Percentiles rank a stretch among this genome's conserved stretches.
Evolutionary conservation across 352 stramenopile genomes (phyloP).

Genomic region (Phytophthora agathidicida): DNA sequence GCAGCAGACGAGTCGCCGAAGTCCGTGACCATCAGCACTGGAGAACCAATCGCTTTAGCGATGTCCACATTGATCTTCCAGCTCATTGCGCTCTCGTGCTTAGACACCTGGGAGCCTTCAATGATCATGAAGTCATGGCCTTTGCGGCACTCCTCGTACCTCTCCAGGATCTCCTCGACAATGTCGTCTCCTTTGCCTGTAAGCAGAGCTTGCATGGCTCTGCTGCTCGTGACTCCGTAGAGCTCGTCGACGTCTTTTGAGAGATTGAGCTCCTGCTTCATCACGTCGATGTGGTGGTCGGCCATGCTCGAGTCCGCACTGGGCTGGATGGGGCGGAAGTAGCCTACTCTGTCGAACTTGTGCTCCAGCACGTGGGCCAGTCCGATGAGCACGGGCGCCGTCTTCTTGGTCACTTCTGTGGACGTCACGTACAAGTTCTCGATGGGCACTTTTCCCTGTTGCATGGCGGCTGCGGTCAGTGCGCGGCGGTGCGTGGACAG

Average conservation of each 20-base stretch:
- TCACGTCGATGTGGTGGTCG: slow-evolving; percentile 76
- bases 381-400: slow-evolving; percentile 71
- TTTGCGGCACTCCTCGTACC: slow-evolving; percentile 56
- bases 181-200: slow-evolving; percentile 68
- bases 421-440: slow-evolving; percentile 75
- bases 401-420: slow-evolving; percentile 66
- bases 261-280: slow-evolving; percentile 68
- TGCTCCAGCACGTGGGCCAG: slow-evolving; percentile 74
- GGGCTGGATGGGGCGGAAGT: slow-evolving; percentile 81
- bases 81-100: slow-evolving; percentile 74
- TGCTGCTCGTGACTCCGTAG: slow-evolving; percentile 64
- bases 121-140: slow-evolving; percentile 88
- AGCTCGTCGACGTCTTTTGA: slow-evolving; percentile 44
- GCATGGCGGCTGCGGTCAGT: slow-evolving; percentile 43
- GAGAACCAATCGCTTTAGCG: slow-evolving; percentile 68
- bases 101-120: slow-evolving; percentile 67
- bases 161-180: slow-evolving; percentile 69
- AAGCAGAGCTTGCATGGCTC: slow-evolving; percentile 57
- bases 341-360: slow-evolving; percentile 73
- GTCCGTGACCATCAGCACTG: slow-evolving; percentile 71
- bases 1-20: slow-evolving; percentile 33
- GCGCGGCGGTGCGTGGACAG: slow-evolving; percentile 22
- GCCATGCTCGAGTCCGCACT: slow-evolving; percentile 24
- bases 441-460: slow-evolving; percentile 52
- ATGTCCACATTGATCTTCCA: slow-evolving; percentile 86